Percentiles rank a stretch among this genome's conserved stretches.
phyloP scores from a whole-genome alignment of 495 filamentous ascomycete genomes.

The Glonium stellatum region DNA sequence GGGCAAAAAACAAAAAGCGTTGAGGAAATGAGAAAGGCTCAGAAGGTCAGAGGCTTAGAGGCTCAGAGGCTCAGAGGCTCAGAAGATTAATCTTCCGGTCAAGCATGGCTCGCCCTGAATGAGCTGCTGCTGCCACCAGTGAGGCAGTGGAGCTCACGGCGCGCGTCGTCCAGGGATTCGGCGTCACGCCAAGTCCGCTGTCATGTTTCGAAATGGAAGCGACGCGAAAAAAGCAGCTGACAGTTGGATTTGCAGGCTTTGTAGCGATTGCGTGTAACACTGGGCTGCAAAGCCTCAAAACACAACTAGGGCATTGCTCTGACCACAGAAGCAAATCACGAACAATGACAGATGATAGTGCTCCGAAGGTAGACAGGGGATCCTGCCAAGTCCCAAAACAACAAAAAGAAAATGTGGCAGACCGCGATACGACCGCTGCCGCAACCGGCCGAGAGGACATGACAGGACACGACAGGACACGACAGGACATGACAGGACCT shows the following conservation, averaged over 20 bases:
- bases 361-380: neutral
- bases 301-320: neutral
- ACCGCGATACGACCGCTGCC: slow-evolving; percentile 12
- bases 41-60: neutral
- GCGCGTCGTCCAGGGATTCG: neutral
- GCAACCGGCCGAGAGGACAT: slow-evolving; percentile 2
- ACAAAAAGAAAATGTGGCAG: slow-evolving; percentile 22
- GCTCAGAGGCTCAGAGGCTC: too few species aligned
- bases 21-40: neutral
- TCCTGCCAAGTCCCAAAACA: slow-evolving; percentile 13
- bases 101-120: too few species aligned
- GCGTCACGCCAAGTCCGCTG: neutral
- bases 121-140: neutral
- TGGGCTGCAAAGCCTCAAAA: neutral
- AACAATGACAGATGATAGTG: neutral
- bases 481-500: slow-evolving; percentile 11
- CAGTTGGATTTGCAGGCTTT: neutral
- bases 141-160: neutral
- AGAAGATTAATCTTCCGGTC: too few species aligned
- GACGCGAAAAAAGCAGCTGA: neutral
- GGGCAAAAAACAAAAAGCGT: neutral
- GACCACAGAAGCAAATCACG: neutral
- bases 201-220: slow-evolving; percentile 3
- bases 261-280: neutral
- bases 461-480: slow-evolving; percentile 4